A percentile compares a stretch with the other conserved stretches of the same genome.
Evolutionary conservation across 73 alveolate genomes (phyloP).

Genomic region (Paramecium sexaurelia): DNA sequence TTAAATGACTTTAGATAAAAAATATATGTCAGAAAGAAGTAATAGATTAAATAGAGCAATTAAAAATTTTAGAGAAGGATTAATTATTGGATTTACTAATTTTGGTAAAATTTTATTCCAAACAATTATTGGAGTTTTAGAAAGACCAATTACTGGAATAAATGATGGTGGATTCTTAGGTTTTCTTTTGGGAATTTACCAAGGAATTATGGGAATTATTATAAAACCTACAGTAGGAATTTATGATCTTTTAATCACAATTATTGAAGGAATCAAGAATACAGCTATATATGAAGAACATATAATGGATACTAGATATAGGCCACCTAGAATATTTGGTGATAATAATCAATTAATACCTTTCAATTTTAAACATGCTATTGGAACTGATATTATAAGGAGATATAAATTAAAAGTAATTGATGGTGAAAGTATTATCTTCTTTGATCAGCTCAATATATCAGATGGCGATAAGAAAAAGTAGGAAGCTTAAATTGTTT

Average conservation of each 20-base stretch:
- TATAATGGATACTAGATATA: constrained; percentile 68
- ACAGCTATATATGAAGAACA: constrained; percentile 69
- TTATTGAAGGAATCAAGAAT: constrained; percentile 59
- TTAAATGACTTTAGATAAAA: constrained; percentile 55
- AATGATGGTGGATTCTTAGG: constrained; percentile 68
- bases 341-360: constrained; percentile 55
- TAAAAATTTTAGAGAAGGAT: constrained; percentile 65
- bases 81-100: constrained; percentile 64
- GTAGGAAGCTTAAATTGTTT: constrained; percentile 54
- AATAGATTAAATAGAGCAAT: constrained; percentile 67
- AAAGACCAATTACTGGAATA: constrained; percentile 65
- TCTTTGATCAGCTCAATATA: constrained; percentile 63
- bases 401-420: constrained; percentile 60
- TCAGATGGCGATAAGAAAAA: constrained; percentile 39
- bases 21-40: constrained; percentile 59
- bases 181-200: constrained; percentile 55
- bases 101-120: constrained; percentile 42
- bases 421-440: constrained; percentile 60
- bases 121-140: constrained; percentile 59
- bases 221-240: constrained; percentile 66
- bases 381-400: constrained; percentile 66
- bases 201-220: constrained; percentile 58
- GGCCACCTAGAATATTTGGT: constrained; percentile 68
- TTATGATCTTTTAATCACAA: constrained; percentile 60
- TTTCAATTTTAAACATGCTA: constrained; percentile 63